These are phyloP conservation scores for Rhipidocladum racemiflorum DNA, from an alignment of 176 grass and related monocot genomes.

Conservation along the genomic window DNA sequence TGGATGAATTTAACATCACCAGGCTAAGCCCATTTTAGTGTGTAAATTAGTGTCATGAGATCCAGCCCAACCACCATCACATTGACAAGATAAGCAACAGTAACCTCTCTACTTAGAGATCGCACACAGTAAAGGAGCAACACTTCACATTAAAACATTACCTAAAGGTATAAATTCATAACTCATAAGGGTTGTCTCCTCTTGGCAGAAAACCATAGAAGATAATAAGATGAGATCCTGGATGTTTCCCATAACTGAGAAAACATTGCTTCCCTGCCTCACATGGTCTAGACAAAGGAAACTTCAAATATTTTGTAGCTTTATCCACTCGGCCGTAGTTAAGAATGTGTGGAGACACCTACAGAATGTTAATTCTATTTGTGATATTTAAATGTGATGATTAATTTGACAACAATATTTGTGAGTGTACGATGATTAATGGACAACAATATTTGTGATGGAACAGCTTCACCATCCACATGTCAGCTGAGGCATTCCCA, in stretches of 20 bases:
- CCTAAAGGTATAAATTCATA: slow-evolving; percentile 89
- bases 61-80: neutral
- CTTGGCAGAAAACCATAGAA: slow-evolving; percentile 94
- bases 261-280: slow-evolving; percentile 78
- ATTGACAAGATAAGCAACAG: neutral
- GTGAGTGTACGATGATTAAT: no score
- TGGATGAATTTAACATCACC: slow-evolving; percentile 8
- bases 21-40: neutral
- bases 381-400: no score
- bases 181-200: slow-evolving; percentile 90
- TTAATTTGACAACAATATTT: no score
- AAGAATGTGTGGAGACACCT: slow-evolving; percentile 87
- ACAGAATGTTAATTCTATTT: no score
- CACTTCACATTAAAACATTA: slow-evolving; percentile 30
- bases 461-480: neutral
- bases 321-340: slow-evolving; percentile 84
- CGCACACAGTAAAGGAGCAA: neutral
- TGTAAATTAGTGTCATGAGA: slow-evolving; percentile 10
- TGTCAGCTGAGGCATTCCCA: neutral
- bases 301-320: slow-evolving; percentile 74
- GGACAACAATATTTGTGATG: no score
- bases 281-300: slow-evolving; percentile 79
- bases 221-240: slow-evolving; percentile 73
- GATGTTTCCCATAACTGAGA: slow-evolving; percentile 81
- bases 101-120: neutral